Evolutionary conservation across 345 rosid species (phyloP).

Genomic region (Eucalyptus viminalis): DNA sequence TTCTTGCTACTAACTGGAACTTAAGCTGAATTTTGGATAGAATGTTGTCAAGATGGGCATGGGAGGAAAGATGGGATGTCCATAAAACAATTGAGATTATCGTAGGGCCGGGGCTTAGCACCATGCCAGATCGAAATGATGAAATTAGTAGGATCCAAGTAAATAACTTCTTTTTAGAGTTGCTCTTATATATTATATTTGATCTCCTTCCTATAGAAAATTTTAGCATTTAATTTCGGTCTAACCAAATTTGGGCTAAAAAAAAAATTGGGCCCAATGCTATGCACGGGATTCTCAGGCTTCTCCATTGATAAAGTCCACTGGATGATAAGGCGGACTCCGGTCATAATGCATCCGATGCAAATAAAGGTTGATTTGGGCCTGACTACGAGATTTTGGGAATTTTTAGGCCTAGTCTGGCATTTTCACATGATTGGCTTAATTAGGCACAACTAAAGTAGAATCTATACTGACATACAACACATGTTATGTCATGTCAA

Average conservation of each 20-base stretch:
- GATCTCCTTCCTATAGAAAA: accelerated
- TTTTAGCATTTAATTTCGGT: not conserved
- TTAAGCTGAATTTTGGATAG: not conserved
- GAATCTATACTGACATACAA: no score
- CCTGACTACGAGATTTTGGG: not conserved
- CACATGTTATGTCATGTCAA: no score
- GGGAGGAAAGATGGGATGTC: not conserved
- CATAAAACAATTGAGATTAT: not conserved
- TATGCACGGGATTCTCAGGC: not conserved
- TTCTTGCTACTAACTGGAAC: not conserved
- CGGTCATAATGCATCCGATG: not conserved
- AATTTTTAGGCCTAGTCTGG: not conserved
- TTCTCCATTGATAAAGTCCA: not conserved
- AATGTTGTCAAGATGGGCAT: not conserved
- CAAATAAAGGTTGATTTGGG: not conserved
- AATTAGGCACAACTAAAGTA: not conserved
- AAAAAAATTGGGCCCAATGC: not conserved
- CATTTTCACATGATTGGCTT: not conserved
- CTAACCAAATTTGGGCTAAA: accelerated
- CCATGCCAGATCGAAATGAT: not conserved
- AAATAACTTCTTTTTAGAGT: not conserved
- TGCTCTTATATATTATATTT: not conserved
- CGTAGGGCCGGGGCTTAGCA: not conserved
- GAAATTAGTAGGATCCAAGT: not conserved
- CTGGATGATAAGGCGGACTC: not conserved